Evolutionary conservation across 78 protist species (phyloP).

Genomic region (Salpingoeca rosetta): DNA sequence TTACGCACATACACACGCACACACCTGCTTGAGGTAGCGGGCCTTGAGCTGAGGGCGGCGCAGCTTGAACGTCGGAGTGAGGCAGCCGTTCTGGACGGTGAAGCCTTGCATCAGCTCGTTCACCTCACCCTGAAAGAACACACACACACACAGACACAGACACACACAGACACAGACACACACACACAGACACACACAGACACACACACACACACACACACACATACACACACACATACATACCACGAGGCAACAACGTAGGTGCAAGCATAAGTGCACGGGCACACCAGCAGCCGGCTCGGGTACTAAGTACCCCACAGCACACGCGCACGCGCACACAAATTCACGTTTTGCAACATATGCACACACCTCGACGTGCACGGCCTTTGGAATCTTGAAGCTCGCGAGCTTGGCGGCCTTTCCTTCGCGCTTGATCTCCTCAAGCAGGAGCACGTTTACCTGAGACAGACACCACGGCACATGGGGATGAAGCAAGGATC

Average conservation of each 20-base stretch:
- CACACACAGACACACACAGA: no score
- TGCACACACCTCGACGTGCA: background rate
- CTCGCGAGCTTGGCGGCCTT: background rate
- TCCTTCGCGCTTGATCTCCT: background rate
- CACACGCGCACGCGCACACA: no score
- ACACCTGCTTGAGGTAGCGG: conserved; percentile 29
- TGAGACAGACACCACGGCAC: background rate
- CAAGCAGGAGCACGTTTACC: background rate
- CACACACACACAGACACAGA: no score
- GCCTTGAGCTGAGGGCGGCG: conserved; percentile 44
- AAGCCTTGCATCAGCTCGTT: conserved; percentile 27
- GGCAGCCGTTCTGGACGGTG: conserved; percentile 47
- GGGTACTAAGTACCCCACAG: no score
- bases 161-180: no score
- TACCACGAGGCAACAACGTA: no score
- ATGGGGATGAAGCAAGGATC: background rate
- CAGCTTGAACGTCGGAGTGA: conserved; percentile 79
- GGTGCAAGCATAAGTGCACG: no score
- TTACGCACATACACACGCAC: no score
- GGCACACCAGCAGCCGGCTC: no score
- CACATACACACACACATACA: no score
- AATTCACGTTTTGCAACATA: no score
- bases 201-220: no score
- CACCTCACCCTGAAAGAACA: conserved; percentile 26
- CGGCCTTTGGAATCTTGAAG: background rate